Conservation (phyloP, 495 filamentous ascomycete genomes). For the Hypoxylon fuscum region DNA sequence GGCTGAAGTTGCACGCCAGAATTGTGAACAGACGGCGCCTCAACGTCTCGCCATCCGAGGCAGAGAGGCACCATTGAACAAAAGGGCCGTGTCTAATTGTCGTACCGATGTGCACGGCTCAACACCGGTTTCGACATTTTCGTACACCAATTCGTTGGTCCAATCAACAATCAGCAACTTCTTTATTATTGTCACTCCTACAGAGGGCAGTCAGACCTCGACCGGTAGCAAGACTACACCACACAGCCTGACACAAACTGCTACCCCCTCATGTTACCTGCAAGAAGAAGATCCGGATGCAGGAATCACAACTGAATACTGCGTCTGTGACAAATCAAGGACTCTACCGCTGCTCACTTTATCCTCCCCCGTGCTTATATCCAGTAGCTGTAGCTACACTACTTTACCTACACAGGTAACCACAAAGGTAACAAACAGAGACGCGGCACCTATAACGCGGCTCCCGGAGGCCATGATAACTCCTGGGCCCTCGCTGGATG, state of each 20-base stretch:
- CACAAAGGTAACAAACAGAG: neutral
- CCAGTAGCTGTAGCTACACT: neutral
- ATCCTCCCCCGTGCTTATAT: neutral
- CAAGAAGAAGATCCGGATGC: neutral
- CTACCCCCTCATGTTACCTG: neutral
- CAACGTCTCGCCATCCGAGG: neutral
- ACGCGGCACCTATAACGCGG: neutral
- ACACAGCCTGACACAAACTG: neutral
- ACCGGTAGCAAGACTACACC: neutral
- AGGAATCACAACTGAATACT: neutral
- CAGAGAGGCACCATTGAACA: neutral
- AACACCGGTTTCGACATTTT: neutral
- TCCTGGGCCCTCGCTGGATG: neutral
- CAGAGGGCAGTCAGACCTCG: neutral
- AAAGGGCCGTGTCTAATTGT: neutral
- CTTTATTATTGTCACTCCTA: neutral
- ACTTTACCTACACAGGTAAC: neutral
- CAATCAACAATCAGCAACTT: neutral
- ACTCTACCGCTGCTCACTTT: neutral
- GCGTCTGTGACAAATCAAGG: neutral
- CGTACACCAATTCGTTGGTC: neutral
- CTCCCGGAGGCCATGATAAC: neutral
- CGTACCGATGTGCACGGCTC: neutral
- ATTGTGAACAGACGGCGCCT: neutral
- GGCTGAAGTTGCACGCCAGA: neutral